These are phyloP conservation scores for Austroboletus eburneus DNA, from an alignment of 768 basidiomycete genomes.

Conservation along the genomic window DNA sequence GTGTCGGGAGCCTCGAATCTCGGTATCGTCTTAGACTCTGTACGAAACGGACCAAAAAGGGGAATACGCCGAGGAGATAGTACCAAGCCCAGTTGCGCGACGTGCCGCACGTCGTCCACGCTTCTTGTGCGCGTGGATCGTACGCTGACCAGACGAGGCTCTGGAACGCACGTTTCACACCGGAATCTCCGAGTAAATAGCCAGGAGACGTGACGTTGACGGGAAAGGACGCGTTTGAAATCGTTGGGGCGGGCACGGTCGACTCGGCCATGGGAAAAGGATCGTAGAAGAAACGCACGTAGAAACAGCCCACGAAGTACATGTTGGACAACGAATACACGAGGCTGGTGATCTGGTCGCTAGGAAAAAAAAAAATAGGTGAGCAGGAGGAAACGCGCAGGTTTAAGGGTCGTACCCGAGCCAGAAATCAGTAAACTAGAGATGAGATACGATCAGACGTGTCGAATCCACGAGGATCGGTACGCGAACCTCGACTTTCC, in stretches of 20 bases:
- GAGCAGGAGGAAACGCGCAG: too few species aligned
- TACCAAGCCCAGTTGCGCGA: constrained; percentile 54
- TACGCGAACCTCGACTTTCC: constrained; percentile 62
- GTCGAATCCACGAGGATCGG: background rate
- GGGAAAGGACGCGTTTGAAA: background rate
- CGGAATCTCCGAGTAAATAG: background rate
- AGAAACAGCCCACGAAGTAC: constrained; percentile 71
- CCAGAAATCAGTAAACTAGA: constrained; percentile 83
- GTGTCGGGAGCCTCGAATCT: constrained; percentile 69
- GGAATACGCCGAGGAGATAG: constrained; percentile 56
- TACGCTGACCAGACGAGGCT: constrained; percentile 8
- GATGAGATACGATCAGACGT: background rate
- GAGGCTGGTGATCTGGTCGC: constrained; percentile 80
- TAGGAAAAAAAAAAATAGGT: constrained; percentile 21
- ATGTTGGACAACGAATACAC: constrained; percentile 68
- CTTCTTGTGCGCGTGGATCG: constrained; percentile 36
- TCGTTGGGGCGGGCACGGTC: background rate
- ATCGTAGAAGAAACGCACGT: constrained; percentile 32
- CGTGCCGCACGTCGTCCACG: constrained; percentile 40
- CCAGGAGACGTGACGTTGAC: background rate
- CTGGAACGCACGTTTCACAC: background rate
- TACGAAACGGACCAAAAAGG: constrained; percentile 70
- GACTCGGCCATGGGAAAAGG: background rate
- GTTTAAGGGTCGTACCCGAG: constrained; percentile 74
- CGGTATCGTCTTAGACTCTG: constrained; percentile 85